phyloP scores from a whole-genome alignment of 768 basidiomycete genomes.

The Jaapia argillacea region DNA sequence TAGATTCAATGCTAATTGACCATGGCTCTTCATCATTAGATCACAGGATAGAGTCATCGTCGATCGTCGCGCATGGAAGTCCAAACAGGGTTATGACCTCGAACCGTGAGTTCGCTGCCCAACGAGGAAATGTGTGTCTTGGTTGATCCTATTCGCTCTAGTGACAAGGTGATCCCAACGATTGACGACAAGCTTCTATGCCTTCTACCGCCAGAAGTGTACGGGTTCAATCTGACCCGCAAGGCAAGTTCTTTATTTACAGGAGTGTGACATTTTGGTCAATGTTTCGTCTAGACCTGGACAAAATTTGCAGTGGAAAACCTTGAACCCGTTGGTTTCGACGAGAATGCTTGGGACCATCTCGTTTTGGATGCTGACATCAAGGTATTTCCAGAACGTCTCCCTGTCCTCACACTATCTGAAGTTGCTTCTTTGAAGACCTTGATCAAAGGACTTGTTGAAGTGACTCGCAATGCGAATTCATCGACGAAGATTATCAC shows the following conservation, averaged over 20 bases:
- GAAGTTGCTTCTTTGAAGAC: slow-evolving; percentile 7
- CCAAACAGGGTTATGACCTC: slow-evolving; percentile 1
- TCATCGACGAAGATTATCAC: slow-evolving; percentile 11
- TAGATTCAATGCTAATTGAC: slow-evolving; percentile 9
- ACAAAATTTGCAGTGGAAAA: slow-evolving; percentile 1
- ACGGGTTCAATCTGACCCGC: background rate
- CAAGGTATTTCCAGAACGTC: background rate
- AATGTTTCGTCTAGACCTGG: background rate
- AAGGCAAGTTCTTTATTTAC: background rate
- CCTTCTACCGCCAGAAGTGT: background rate
- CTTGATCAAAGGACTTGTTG: slow-evolving; percentile 16
- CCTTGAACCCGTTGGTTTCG: background rate
- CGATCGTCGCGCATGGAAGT: slow-evolving; percentile 8
- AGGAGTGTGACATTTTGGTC: background rate
- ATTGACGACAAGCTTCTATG: background rate
- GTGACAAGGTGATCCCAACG: background rate
- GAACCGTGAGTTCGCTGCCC: slow-evolving; percentile 4
- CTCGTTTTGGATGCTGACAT: slow-evolving; percentile 1
- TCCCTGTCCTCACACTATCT: background rate
- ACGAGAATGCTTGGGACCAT: slow-evolving; percentile 1
- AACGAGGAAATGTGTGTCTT: background rate
- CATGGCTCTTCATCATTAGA: background rate
- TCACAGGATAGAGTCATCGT: slow-evolving; percentile 13
- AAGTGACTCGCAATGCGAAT: slow-evolving; percentile 15
- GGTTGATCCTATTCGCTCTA: background rate